A percentile compares a stretch with the other conserved stretches of the same genome.
These are phyloP conservation scores for Trametes polyzona DNA, from an alignment of 1,284 basidiomycete species.

Conservation along the genomic window DNA sequence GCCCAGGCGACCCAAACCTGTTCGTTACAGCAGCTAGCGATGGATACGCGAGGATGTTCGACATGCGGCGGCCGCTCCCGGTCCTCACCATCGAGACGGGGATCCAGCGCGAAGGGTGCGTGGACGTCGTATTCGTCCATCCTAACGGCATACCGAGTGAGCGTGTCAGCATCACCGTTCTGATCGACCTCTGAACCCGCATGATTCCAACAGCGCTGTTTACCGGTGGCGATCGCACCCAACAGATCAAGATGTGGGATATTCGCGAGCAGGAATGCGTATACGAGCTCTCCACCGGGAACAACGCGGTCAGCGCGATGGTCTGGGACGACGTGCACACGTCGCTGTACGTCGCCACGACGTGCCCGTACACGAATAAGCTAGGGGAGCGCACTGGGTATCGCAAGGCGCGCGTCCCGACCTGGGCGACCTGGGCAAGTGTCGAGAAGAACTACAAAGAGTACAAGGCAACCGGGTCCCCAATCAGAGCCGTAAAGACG, in stretches of 20 bases:
- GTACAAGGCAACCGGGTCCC: slow-evolving; percentile 3
- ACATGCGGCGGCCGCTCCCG: slow-evolving; percentile 37
- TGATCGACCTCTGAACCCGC: neutral
- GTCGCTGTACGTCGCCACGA: slow-evolving; percentile 41
- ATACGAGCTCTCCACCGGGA: slow-evolving; percentile 47
- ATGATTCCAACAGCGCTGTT: slow-evolving; percentile 34
- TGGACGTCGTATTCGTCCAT: slow-evolving; percentile 28
- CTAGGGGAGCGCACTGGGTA: slow-evolving; percentile 39
- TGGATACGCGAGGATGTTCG: slow-evolving; percentile 44
- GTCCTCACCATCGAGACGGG: slow-evolving; percentile 31
- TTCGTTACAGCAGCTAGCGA: slow-evolving; percentile 44
- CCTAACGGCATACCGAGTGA: slow-evolving; percentile 34
- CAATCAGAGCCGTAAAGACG: neutral
- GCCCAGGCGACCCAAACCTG: slow-evolving; percentile 37
- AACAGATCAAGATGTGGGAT: slow-evolving; percentile 45
- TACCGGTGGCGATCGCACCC: slow-evolving; percentile 32
- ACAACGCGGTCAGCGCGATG: slow-evolving; percentile 39
- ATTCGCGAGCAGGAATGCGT: slow-evolving; percentile 38
- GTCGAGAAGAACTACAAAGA: slow-evolving; percentile 17
- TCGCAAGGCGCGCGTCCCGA: slow-evolving; percentile 27
- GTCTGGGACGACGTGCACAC: slow-evolving; percentile 38
- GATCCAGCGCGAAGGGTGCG: slow-evolving; percentile 18
- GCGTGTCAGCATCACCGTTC: slow-evolving; percentile 6
- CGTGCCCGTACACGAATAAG: slow-evolving; percentile 38
- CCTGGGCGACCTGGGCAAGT: slow-evolving; percentile 23